Base-by-base conservation (phyloP, 2,329 filamentous ascomycete genomes). In the Epichloe scottii region DNA sequence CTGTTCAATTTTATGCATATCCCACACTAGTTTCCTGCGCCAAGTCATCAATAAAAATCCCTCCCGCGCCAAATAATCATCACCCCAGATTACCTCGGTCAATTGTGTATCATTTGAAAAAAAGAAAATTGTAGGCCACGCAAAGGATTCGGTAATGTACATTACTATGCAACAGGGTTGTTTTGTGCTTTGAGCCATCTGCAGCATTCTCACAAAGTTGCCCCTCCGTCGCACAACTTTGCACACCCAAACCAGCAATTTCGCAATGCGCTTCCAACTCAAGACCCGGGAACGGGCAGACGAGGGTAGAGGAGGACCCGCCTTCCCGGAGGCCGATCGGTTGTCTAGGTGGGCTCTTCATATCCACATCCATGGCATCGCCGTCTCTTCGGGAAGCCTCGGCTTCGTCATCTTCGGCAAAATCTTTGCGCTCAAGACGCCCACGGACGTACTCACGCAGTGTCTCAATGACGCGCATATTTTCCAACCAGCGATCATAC, bases 401-500 rank as follows among this genome's bases (percentile, higher is more conserved):
- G 7, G 50, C 40, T 23, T 56, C 61, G 4, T 67, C 66, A 15
- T 67, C 61, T 30, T 33, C 23, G 7, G 72, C 70, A 57, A 76
- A 84, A 50, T 82, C 76, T 57, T 70, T 71, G 35, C 71, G 71
- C 51, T 78, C 70, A n/a, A 84, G 71, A 34, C 79, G 75, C 11
- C 76, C 69, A 45, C 71, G 72, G 49, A 85, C 71, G 54, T 79
- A 77, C 55, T 77, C 74, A 39, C 79, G 72, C 38, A 85, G 72
- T 42, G 70, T 75, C 67, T 84, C 81, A 49, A 84, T 81, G 48
- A 78, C 73, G 37, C 81, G 79, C 62, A 84, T 77, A 60, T 84
- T 81, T 65, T 82, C 78, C 12, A 84, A 67, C 81, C 81, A 84
- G 51, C 73, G 70, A 59, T 84, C 81, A 62, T 84, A 81, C 50